Conservation (phyloP, 192 early-diverging fungal species). For the Backusella circina region DNA sequence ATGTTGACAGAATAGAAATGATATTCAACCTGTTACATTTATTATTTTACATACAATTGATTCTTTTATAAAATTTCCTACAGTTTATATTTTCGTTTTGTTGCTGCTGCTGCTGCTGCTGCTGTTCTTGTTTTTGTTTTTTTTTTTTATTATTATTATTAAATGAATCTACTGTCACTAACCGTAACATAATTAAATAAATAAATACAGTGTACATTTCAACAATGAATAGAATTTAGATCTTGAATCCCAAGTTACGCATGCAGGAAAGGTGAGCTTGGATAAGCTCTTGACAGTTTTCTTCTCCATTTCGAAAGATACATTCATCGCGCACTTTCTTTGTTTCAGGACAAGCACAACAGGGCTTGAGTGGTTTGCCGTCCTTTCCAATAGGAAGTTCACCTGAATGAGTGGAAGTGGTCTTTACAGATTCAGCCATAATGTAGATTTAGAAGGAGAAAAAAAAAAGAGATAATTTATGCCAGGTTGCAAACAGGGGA, state of each 20-base stretch:
- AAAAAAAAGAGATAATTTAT: neutral
- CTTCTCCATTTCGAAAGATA: conserved; percentile 81
- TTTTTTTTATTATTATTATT: neutral
- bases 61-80: no score
- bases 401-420: conserved; percentile 28
- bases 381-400: conserved; percentile 41
- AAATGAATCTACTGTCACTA: neutral
- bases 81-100: no score
- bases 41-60: no score
- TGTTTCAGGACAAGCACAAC: conserved; percentile 96
- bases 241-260: conserved; percentile 91
- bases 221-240: conserved; percentile 40
- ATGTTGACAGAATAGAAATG: no score
- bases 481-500: neutral
- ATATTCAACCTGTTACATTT: no score
- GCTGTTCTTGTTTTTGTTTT: no score
- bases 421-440: conserved; percentile 24
- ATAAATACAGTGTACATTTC: neutral
- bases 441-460: neutral
- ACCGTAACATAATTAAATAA: neutral
- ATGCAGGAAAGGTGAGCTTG: conserved; percentile 87
- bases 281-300: conserved; percentile 86
- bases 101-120: no score
- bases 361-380: conserved; percentile 77
- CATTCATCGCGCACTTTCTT: conserved; percentile 88